Evolutionary conservation across 106 monocot species (phyloP).

Genomic region (Triglochin maritima): DNA sequence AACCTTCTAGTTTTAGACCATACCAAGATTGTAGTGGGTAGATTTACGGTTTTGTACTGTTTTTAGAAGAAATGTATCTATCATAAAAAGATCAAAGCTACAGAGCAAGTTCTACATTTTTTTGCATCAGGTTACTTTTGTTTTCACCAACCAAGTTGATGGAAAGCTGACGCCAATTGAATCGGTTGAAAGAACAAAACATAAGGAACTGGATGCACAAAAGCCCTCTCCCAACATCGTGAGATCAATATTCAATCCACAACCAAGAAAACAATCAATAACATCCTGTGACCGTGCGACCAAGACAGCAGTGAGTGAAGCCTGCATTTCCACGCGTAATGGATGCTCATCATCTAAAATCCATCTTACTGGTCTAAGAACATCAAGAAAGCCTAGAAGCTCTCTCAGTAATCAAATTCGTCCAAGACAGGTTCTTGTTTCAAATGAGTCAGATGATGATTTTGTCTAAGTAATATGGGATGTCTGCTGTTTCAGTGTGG

Average conservation of each 20-base stretch:
- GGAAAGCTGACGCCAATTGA: constrained; percentile 88
- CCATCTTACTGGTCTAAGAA: constrained; percentile 9
- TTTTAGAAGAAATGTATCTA: not conserved
- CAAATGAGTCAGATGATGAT: constrained; percentile 47
- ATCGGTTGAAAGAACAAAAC: constrained; percentile 25
- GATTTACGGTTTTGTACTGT: not conserved
- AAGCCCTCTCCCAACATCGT: not conserved
- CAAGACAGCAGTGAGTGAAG: not conserved
- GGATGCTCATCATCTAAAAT: constrained; percentile 17
- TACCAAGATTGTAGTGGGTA: not conserved
- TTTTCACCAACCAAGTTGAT: constrained; percentile 96
- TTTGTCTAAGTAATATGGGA: not conserved
- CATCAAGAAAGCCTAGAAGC: constrained; percentile 15
- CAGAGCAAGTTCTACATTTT: not conserved
- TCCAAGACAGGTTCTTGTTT: constrained; percentile 14
- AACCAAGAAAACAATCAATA: not conserved
- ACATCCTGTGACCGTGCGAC: not conserved
- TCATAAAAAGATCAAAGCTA: not conserved
- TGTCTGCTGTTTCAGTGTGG: no score
- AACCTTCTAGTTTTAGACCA: not conserved
- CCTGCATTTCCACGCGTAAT: constrained; percentile 4
- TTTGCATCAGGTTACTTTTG: constrained; percentile 70
- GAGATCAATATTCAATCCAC: constrained; percentile 1
- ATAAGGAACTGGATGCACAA: constrained; percentile 1
- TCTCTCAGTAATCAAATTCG: constrained; percentile 18